Base-by-base conservation (phyloP, 176 grass and related monocot genomes). In the Avena atlantica region DNA sequence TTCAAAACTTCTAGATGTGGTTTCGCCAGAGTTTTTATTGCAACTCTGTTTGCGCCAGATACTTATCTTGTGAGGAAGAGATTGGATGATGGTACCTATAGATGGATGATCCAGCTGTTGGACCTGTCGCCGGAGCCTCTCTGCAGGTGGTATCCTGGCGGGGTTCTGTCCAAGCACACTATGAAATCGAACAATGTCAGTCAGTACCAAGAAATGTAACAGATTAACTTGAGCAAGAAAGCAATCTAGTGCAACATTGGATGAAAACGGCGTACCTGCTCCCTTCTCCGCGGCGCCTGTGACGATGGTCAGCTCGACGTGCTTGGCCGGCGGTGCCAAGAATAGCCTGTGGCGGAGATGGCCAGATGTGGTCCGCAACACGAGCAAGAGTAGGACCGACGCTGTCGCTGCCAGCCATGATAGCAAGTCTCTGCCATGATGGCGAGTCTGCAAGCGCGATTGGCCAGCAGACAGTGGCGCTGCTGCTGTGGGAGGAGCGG, bases 81-180 rank as follows among this genome's bases (percentile, higher is more conserved):
- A 42, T 8, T 42, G 45, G 45, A 10, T 57, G 65, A 29, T 68
- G 14, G 17, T 4, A 40, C 66, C 66, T 70, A 8, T 70, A 70
- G 66, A 70, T 70, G 36, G 0, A 70, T 12, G 67, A 70, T 17
- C 67, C 9, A 42, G 3, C 40, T 70, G 67, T 2, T 37, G 8
- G 67, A 20, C 8, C 67, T 36, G 17, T 42, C 4, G 36, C 67
- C 36, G 36, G 67, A 70, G 36, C 67, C 67, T 70, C 67, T 70
- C 67, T 42, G 67, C 67, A 70, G 67, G 36, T 70, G 34, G 67
- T 70, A 70, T 2, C 66, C 66, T 16, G 31, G 16, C 8, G 34
- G 16, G 15, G 34, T 70, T 15, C 67, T 36, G 17, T 70, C 67
- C 66, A 70, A 95, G 77, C 95, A 93, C 89, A 93, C 95, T 95